Base-by-base conservation (phyloP, 495 filamentous ascomycete species). In the Talaromyces trachyspermus region DNA sequence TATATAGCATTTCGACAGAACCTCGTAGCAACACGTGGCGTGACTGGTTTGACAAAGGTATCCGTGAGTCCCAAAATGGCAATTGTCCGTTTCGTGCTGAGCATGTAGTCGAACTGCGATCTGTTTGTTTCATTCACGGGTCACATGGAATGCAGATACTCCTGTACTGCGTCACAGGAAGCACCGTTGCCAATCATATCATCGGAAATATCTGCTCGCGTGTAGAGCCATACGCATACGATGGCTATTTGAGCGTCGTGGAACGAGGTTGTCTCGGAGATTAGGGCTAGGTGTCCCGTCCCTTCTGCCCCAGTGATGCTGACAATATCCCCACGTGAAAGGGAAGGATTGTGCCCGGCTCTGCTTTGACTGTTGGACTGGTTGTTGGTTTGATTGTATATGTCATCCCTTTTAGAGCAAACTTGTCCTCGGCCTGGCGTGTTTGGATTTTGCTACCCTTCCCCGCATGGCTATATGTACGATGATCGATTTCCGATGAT, bases 101-200 rank as follows among this genome's bases (percentile, higher is more conserved):
- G 14, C 39, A 42, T 42, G 10, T 42, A 42, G 15, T 42, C 39
- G 12, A 20, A 42, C 8, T 42, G 39, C 23, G 39, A 42, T n/a
- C 39, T 20, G 12, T 12, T 18, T 6, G 20, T 14, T 2, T 2
- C 26, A 4, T 14, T 24, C 22, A 42, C 11, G 2, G 39, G 39
- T 23, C 39, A 42, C 11, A 14, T 24, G 4, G 23, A 14, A 6
- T 42, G 39, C 19, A 42, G 17, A 26, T 42, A 42, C 5, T 17
- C 2, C 14, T 42, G 20, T 25, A 23, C 23, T 26, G 14, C 39
- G 12, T 42, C 22, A 7, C 11, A 14, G 2, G 39, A 42, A 22
- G 9, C 20, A 4, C 11, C 23, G 10, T 42, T 42, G 1, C 4
- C 11, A 7, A 42, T 42, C 0, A 42, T 2, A 26, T 42, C 39